These are phyloP conservation scores for Actinomortierella ambigua DNA, from an alignment of 371 early-diverging fungal species.

Conservation along the genomic window DNA sequence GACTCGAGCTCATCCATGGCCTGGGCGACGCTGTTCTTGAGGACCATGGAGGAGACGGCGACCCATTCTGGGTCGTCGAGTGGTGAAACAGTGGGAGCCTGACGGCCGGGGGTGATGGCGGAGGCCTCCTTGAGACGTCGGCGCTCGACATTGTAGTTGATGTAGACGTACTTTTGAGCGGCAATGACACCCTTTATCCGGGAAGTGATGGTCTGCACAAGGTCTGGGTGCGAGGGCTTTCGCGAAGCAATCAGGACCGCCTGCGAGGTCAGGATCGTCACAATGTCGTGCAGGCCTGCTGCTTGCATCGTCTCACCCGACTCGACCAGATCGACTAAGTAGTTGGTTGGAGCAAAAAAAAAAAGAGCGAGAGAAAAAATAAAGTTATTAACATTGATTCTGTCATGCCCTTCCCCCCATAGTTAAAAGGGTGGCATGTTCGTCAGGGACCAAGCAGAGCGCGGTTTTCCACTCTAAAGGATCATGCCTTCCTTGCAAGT, in stretches of 20 bases:
- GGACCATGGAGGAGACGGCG: slow-evolving; percentile 90
- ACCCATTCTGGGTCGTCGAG: slow-evolving; percentile 91
- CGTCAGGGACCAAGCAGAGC: too few relatives aligned
- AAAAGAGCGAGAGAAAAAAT: not conserved
- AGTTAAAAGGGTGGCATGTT: too few relatives aligned
- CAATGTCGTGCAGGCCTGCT: slow-evolving; percentile 91
- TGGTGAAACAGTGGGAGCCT: slow-evolving; percentile 88
- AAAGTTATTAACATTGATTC: slow-evolving; percentile 4
- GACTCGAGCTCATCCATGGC: slow-evolving; percentile 89
- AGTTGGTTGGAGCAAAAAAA: slow-evolving; percentile 1
- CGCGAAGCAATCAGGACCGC: slow-evolving; percentile 85
- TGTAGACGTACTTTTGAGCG: slow-evolving; percentile 85
- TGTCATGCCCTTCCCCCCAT: too few relatives aligned
- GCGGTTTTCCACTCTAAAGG: too few relatives aligned
- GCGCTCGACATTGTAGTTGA: slow-evolving; percentile 88
- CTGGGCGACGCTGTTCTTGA: slow-evolving; percentile 74
- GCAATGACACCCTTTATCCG: slow-evolving; percentile 92
- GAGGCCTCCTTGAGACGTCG: slow-evolving; percentile 64
- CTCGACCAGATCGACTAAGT: slow-evolving; percentile 74
- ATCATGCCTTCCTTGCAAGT: too few relatives aligned
- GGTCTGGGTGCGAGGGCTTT: slow-evolving; percentile 57
- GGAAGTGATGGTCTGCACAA: slow-evolving; percentile 77
- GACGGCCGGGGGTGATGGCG: slow-evolving; percentile 88
- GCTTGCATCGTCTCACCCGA: slow-evolving; percentile 98
- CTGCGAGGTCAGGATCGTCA: slow-evolving; percentile 81